Base-by-base conservation (phyloP, 73 alveolate species). In the Paramecium sonneborni region DNA sequence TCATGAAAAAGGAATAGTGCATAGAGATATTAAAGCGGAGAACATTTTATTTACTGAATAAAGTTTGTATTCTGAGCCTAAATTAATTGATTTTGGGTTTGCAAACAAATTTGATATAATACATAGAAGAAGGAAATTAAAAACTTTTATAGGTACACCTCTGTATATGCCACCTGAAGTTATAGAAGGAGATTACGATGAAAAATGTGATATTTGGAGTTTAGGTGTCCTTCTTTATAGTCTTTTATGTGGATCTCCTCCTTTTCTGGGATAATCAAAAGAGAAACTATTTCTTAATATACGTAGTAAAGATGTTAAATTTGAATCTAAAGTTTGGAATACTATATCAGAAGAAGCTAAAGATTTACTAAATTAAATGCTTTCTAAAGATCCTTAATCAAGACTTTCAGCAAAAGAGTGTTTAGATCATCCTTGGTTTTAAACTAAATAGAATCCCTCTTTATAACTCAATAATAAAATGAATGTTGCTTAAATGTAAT, bases 21-120 rank as follows among this genome's bases (percentile, higher is more conserved):
- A 98, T 89, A 89, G 99, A 86, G 99, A 98, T 92, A 90, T 98
- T 41, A 98, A 98, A 68, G 99, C 99, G 1, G 99, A 98, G 84
- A 98, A 98, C 91, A 96, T 98, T 39, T 72, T 98, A 92, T 97
- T 96, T 92, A 93, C 95, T 76, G 96, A 96, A 20, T 74, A 93
- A 62, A 76, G 93, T 58, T 70, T 67, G 23, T 95, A 94, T 58
- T 96, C 98, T 0, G 99, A 98, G 74, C 95, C 97, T 8, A 98
- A 98, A 94, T 86, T 98, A 38, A 96, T 97, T 32, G 99, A 98
- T 93, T 98, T 98, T 93, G 99, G 99, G 7, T 94, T 98, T 37
- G 93, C 98, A n/a, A 93, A 92, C 44, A 91, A 93, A 85, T 85
- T 39, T 89, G 95, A 86, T 67, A 35, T 94, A 95, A 11, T 79